Evolutionary conservation across 1,284 basidiomycete genomes (phyloP), one percentile per base, ranked within the genome.

Genomic region (Anthracocystis panici-leucophaei): DNA sequence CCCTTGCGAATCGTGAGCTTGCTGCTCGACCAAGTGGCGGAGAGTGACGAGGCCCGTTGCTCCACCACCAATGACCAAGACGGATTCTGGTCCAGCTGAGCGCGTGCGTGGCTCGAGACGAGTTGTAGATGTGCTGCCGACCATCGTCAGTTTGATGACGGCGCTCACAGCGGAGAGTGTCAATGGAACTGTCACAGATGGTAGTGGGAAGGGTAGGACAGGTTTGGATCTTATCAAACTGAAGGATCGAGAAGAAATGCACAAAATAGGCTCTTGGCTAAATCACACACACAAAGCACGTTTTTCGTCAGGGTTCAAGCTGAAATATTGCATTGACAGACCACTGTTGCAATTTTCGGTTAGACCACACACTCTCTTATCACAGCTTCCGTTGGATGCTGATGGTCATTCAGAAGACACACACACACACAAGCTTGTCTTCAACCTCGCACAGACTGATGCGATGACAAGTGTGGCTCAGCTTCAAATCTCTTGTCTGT

Each of bases 41-140:
- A 83, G 68, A 1, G 74, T 50, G 21, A 77, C 81, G 20, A 83
- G 58, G 8, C 81, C 81, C 2, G 78, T 74, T 2, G 75, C 66
- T 9, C 81, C 81, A 10, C 81, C 81, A 20, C 81, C 81, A n/a
- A 83, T 57, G 56, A 83, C 64, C 46, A 82, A 68, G 16, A 82
- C 65, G 16, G 40, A 20, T 44, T 77, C 65, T 5, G 78, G 71
- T 7, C 67, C 60, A 4, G 50, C 20, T 1, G 62, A 35, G 38
- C 66, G 60, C 12, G 60, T 65, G n/a, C 59, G 60, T 16, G 59
- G 64, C 11, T 20, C 12, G 50, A 64, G 20, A 14, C 44, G 59
- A 5, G 56, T 49, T 11, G 27, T n/a, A 20, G 48, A 31, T 20
- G 48, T 29, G 12, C 20, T 45, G 42, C 42, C 42, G n/a, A 31